phyloP scores from a whole-genome alignment of 495 filamentous ascomycete species.

The Terfezia boudieri region DNA sequence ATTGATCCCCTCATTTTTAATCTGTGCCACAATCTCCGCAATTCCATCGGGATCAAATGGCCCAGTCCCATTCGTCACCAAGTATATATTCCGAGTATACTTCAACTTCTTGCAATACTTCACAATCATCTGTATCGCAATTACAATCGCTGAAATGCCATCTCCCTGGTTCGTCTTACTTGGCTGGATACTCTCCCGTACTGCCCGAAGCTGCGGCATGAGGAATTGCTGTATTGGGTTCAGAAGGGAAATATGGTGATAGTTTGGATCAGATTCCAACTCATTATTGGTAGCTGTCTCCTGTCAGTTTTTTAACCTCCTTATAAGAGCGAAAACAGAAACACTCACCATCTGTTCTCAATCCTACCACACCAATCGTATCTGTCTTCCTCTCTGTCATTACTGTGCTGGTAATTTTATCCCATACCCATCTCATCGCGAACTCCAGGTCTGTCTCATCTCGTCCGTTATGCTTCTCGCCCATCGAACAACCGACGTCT shows the following conservation, averaged over 20 bases:
- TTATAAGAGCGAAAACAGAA: background rate
- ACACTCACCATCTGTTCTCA: slow-evolving; percentile 47
- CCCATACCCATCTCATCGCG: slow-evolving; percentile 88
- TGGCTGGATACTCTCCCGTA: background rate
- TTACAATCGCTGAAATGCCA: slow-evolving; percentile 63
- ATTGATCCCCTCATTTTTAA: slow-evolving; percentile 54
- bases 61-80: slow-evolving; percentile 63
- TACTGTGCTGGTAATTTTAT: slow-evolving; percentile 71
- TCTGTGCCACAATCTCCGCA: slow-evolving; percentile 41
- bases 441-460: slow-evolving; percentile 65
- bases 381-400: slow-evolving; percentile 63
- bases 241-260: slow-evolving; percentile 55
- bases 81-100: slow-evolving; percentile 56
- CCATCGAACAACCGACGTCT: slow-evolving; percentile 71
- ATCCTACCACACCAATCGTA: slow-evolving; percentile 54
- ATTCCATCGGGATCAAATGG: slow-evolving; percentile 43
- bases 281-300: slow-evolving; percentile 42
- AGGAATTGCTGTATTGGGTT: slow-evolving; percentile 37
- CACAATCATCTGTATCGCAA: slow-evolving; percentile 72
- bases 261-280: slow-evolving; percentile 35
- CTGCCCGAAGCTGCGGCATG: background rate
- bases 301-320: slow-evolving; percentile 5
- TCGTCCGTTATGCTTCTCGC: slow-evolving; percentile 47
- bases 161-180: slow-evolving; percentile 5
- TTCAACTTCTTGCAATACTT: slow-evolving; percentile 70